These are phyloP conservation scores for Diaporthe ilicicola DNA, from an alignment of 2,329 filamentous ascomycete genomes.

Conservation along the genomic window DNA sequence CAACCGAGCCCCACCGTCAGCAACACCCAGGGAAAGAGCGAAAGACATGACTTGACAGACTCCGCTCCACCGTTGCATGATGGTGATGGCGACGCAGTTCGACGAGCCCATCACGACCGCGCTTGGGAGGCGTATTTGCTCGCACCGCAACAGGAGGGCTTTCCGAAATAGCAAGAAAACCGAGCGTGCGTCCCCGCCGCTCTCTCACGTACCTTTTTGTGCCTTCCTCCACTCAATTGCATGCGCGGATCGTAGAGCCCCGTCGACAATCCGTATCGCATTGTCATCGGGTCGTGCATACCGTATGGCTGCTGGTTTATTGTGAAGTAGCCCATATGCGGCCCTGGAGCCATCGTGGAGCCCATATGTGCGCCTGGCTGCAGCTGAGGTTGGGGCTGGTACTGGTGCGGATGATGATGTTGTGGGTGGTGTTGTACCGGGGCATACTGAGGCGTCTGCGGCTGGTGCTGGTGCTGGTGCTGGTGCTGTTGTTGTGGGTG, in stretches of 20 bases:
- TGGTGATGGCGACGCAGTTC: not conserved
- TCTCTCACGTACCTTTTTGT: constrained; percentile 63
- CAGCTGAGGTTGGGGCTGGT: constrained; percentile 38
- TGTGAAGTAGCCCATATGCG: constrained; percentile 55
- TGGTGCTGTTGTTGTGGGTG: constrained; percentile 35
- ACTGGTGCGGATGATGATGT: constrained; percentile 32
- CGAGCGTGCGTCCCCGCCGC: constrained; percentile 3
- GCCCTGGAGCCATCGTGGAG: constrained; percentile 47
- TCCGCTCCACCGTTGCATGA: constrained; percentile 5
- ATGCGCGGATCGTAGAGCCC: constrained; percentile 54
- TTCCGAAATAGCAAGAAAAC: constrained; percentile 18
- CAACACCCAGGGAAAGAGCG: constrained; percentile 32
- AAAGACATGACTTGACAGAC: constrained; percentile 24
- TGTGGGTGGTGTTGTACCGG: constrained; percentile 29
- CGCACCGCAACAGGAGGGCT: not conserved
- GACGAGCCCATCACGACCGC: not conserved
- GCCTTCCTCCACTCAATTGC: constrained; percentile 56
- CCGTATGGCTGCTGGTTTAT: constrained; percentile 52
- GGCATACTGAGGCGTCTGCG: not conserved
- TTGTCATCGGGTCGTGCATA: constrained; percentile 53
- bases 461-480: constrained; percentile 30
- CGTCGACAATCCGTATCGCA: constrained; percentile 56
- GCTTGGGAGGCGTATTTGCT: not conserved
- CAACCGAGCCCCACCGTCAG: constrained; percentile 40
- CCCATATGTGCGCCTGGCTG: constrained; percentile 46